Evolutionary conservation across 805 yeast genomes (phyloP).

Genomic region (Starmerella etchellsii): DNA sequence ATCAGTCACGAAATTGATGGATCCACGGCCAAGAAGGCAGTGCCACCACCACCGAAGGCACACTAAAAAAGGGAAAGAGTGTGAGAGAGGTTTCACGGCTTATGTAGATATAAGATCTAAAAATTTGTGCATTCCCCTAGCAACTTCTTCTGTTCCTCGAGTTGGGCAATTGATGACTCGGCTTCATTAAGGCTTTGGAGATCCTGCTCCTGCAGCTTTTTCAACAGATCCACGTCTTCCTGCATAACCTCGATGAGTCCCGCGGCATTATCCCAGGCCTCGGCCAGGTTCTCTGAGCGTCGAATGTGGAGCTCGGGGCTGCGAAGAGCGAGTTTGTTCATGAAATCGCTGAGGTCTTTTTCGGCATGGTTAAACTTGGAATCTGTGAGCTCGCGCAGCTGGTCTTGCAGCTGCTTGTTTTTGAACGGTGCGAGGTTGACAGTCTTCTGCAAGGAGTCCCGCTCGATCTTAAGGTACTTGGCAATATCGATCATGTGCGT

Average conservation of each 20-base stretch:
- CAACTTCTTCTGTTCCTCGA: too few relatives aligned
- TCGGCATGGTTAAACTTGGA: background rate
- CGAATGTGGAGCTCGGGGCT: slow-evolving; percentile 2
- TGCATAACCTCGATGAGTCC: slow-evolving; percentile 2
- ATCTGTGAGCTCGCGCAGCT: background rate
- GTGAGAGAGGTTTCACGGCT: background rate
- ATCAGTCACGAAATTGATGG: slow-evolving; percentile 20
- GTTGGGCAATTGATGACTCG: too few relatives aligned
- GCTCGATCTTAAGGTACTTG: background rate
- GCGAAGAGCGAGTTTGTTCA: background rate
- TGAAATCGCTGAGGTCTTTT: background rate
- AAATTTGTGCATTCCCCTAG: too few relatives aligned
- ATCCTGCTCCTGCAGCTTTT: background rate
- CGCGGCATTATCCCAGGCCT: slow-evolving; percentile 3
- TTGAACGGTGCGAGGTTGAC: background rate
- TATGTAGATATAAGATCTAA: too few relatives aligned
- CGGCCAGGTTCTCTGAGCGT: background rate
- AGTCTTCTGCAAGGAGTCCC: background rate
- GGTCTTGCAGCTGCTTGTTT: background rate
- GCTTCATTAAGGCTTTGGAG: too few relatives aligned
- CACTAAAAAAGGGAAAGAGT: background rate
- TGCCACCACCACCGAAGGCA: slow-evolving; percentile 15
- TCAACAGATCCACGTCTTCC: slow-evolving; percentile 1
- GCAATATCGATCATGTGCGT: background rate
- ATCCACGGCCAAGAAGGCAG: background rate